These are phyloP conservation scores for Lachnum nothofagi DNA, from an alignment of 2,329 filamentous ascomycete species.

Conservation along the genomic window DNA sequence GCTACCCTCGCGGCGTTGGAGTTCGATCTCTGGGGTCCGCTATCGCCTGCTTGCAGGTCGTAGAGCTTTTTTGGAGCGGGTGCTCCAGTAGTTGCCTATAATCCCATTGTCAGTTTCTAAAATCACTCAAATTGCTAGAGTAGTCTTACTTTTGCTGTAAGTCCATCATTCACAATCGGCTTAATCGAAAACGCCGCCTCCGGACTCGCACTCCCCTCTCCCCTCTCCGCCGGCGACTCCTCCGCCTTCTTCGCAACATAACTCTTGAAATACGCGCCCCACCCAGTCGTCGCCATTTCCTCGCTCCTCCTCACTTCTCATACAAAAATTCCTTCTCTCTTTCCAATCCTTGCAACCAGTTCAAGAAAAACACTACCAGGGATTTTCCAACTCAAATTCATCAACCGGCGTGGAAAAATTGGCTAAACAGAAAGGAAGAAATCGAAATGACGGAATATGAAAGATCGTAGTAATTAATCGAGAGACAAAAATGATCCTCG, in stretches of 20 bases:
- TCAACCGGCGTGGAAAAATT: too few species aligned
- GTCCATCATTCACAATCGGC: neutral
- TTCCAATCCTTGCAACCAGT: too few species aligned
- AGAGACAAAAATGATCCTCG: too few species aligned
- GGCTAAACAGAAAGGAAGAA: too few species aligned
- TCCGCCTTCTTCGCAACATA: constrained; percentile 19
- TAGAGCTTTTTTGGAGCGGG: constrained; percentile 10
- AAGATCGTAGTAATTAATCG: too few species aligned
- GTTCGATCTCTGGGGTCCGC: constrained; percentile 5
- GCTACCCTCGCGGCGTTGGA: constrained; percentile 20
- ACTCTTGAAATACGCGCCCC: constrained; percentile 20
- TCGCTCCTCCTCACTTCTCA: neutral
- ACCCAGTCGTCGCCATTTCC: constrained; percentile 15
- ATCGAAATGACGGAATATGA: too few species aligned
- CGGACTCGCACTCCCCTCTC: too few species aligned
- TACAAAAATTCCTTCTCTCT: too few species aligned
- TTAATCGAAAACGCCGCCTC: too few species aligned
- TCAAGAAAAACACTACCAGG: too few species aligned
- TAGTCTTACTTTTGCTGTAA: neutral
- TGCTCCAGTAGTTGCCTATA: neutral
- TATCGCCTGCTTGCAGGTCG: neutral
- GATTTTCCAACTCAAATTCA: too few species aligned
- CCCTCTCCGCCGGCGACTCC: neutral
- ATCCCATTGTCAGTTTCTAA: too few species aligned
- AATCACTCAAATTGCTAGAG: neutral